These are phyloP conservation scores for Botrytis paeoniae DNA, from an alignment of 2,329 filamentous ascomycete genomes.

Conservation along the genomic window DNA sequence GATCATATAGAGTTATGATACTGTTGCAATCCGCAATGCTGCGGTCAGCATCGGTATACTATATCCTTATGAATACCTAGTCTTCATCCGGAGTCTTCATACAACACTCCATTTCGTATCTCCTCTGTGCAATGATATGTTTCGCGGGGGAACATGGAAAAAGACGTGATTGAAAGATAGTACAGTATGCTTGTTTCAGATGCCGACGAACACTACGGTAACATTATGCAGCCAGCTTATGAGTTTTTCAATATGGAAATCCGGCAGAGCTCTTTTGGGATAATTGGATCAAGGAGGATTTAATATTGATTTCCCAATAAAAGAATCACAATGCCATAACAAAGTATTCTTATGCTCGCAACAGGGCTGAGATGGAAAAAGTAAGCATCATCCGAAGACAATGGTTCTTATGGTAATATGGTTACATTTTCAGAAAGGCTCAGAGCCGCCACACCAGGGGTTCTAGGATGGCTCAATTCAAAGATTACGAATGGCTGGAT, in stretches of 20 bases:
- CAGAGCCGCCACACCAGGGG: not conserved
- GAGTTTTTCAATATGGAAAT: not conserved
- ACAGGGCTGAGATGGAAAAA: not conserved
- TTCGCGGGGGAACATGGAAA: constrained; percentile 1
- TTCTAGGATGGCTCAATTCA: not conserved
- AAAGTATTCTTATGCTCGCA: not conserved
- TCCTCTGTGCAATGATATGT: not conserved
- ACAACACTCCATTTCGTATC: not conserved
- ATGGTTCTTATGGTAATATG: not conserved
- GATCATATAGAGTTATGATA: not conserved
- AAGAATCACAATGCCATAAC: not conserved
- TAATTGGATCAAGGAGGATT: not conserved
- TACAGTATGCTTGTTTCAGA: constrained; percentile 12
- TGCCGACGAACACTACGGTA: constrained; percentile 6
- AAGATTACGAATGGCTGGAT: not conserved
- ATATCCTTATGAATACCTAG: not conserved
- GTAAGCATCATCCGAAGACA: not conserved
- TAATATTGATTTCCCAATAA: not conserved
- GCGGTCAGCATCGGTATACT: not conserved
- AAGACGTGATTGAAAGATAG: constrained; percentile 14
- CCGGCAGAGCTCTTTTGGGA: not conserved
- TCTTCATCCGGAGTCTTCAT: not conserved
- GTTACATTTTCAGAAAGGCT: not conserved
- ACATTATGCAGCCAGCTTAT: constrained; percentile 3
- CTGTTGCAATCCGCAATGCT: not conserved